phyloP scores from a whole-genome alignment of 495 filamentous ascomycete genomes.

The Annulohypoxylon moriforme region DNA sequence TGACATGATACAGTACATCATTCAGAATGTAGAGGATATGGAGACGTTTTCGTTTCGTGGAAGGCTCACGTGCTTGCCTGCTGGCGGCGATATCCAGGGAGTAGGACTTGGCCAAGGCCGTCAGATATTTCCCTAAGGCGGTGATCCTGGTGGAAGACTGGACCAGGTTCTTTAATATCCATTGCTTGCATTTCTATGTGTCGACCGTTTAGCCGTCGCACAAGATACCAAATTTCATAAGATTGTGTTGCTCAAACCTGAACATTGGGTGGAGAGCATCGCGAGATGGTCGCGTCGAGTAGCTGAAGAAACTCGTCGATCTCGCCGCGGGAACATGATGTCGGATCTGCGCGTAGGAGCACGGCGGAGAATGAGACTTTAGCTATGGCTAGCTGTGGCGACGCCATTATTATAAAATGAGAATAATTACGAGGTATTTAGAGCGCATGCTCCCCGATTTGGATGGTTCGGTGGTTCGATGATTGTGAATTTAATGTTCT shows the following conservation, averaged over 20 bases:
- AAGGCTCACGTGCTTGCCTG: constrained; percentile 56
- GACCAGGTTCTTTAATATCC: constrained; percentile 78
- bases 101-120: constrained; percentile 73
- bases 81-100: constrained; percentile 47
- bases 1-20: constrained; percentile 84
- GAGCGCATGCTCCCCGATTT: constrained; percentile 28
- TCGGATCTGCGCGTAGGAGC: constrained; percentile 80
- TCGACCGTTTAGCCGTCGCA: constrained; percentile 68
- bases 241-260: constrained; percentile 85
- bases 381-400: constrained; percentile 81
- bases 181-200: constrained; percentile 84
- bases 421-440: neutral
- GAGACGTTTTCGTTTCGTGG: constrained; percentile 74
- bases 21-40: constrained; percentile 86
- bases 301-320: constrained; percentile 76
- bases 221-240: constrained; percentile 62
- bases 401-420: constrained; percentile 64
- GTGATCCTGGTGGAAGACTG: constrained; percentile 73
- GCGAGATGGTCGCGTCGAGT: constrained; percentile 73
- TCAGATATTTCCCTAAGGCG: constrained; percentile 80
- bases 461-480: constrained; percentile 2
- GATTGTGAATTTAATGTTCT: neutral
- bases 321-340: constrained; percentile 74
- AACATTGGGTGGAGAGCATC: constrained; percentile 86
- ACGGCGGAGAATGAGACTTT: constrained; percentile 82